These are phyloP conservation scores for Exophiala phaeomuriformis DNA, from an alignment of 2,329 filamentous ascomycete species.

Conservation along the genomic window DNA sequence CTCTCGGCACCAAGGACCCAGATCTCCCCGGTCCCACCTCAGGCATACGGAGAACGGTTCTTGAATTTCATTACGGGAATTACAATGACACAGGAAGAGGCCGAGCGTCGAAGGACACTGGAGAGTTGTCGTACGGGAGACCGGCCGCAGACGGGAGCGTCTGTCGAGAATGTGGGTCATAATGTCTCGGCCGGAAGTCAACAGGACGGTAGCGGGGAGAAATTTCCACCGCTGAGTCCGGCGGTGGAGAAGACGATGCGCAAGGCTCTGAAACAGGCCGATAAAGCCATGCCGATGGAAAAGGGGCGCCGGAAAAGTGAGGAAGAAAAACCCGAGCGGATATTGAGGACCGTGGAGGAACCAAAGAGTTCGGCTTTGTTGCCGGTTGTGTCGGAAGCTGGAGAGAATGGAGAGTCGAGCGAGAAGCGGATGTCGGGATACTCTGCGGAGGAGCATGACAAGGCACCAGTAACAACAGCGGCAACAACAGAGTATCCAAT, in stretches of 20 bases:
- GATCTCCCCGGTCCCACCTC: constrained; percentile 86
- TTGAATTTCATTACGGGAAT: constrained; percentile 84
- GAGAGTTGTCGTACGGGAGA: constrained; percentile 15
- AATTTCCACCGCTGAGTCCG: constrained; percentile 27
- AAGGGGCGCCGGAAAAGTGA: constrained; percentile 41
- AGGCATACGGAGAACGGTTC: constrained; percentile 89
- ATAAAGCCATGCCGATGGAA: constrained; percentile 47
- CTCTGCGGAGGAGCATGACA: constrained; percentile 2
- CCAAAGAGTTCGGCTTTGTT: constrained; percentile 51
- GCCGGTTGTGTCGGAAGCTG: constrained; percentile 85
- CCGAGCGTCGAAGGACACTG: constrained; percentile 45
- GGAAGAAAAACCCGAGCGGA: constrained; percentile 56
- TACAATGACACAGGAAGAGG: constrained; percentile 84
- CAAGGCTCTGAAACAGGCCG: constrained; percentile 54
- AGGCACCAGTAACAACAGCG: background rate
- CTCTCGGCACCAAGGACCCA: constrained; percentile 73
- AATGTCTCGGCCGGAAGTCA: constrained; percentile 18
- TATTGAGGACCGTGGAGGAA: constrained; percentile 52
- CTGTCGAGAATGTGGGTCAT: constrained; percentile 27
- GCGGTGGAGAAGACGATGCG: constrained; percentile 50
- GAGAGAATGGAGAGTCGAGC: constrained; percentile 57
- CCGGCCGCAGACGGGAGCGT: constrained; percentile 5
- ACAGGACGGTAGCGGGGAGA: constrained; percentile 1
- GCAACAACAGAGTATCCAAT: constrained; percentile 4
- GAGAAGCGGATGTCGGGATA: constrained; percentile 21